phyloP scores from a whole-genome alignment of 495 filamentous ascomycete species.

The Penicillium odoratum region DNA sequence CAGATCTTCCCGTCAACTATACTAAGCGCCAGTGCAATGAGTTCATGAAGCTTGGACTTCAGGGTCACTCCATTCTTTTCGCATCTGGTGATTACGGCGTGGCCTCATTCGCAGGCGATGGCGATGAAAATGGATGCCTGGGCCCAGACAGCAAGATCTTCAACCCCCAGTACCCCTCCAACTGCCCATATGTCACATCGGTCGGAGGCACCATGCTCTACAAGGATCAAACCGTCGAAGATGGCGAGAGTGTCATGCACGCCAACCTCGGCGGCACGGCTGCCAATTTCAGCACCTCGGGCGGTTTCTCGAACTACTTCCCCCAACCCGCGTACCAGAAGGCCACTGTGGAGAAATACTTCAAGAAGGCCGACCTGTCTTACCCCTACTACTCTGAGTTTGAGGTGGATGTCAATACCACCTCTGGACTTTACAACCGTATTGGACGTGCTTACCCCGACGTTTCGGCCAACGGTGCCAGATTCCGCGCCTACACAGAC shows the following conservation, averaged over 20 bases:
- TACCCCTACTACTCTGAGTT: conserved; percentile 42
- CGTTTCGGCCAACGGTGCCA: conserved; percentile 60
- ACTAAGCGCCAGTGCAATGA: conserved; percentile 57
- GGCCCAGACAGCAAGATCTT: conserved; percentile 46
- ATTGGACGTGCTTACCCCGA: conserved; percentile 65
- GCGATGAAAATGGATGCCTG: conserved; percentile 32
- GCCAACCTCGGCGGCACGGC: conserved; percentile 32
- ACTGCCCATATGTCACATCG: conserved; percentile 54
- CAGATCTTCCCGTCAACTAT: conserved; percentile 50
- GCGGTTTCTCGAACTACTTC: conserved; percentile 72
- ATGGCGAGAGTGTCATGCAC: conserved; percentile 43
- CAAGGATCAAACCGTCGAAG: conserved; percentile 36
- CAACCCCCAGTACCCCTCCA: conserved; percentile 50
- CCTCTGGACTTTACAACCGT: conserved; percentile 55
- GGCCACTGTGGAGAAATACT: conserved; percentile 49
- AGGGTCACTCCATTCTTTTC: conserved; percentile 60
- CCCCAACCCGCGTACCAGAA: conserved; percentile 58
- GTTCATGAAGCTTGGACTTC: conserved; percentile 66
- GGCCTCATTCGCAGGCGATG: conserved; percentile 40
- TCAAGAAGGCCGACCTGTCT: conserved; percentile 45
- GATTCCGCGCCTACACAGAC: conserved; percentile 47
- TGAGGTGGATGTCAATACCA: conserved; percentile 38
- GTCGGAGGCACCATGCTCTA: conserved; percentile 53
- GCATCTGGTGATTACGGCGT: conserved; percentile 64
- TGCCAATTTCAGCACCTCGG: conserved; percentile 53